phyloP scores from a whole-genome alignment of 176 grass and related monocot species.

The barley (Hordeum vulgare) region MorexV3_pseudomolecules_assembly NC_058521.1:33115360-33115859 shows the following conservation, averaged over 20 bases:
- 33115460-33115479: neutral
- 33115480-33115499: neutral
- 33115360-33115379: neutral
- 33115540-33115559: neutral
- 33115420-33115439: neutral
- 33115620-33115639: neutral
- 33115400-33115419: neutral
- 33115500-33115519: neutral
- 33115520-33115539: neutral
- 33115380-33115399: neutral
- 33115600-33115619: neutral
- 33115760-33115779: neutral
- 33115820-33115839: slow-evolving; percentile 33
- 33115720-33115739: slow-evolving; percentile 19
- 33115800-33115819: slow-evolving; percentile 22
- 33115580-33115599: neutral
- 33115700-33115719: slow-evolving; percentile 57
- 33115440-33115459: neutral
- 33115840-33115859: neutral
- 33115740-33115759: neutral
- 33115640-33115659: slow-evolving; percentile 31
- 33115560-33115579: neutral
- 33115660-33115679: slow-evolving; percentile 38
- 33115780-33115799: slow-evolving; percentile 19
- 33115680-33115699: slow-evolving; percentile 54